Evolutionary conservation across 1,284 basidiomycete genomes (phyloP).

Genomic region (Leccinum griseonigrum): DNA sequence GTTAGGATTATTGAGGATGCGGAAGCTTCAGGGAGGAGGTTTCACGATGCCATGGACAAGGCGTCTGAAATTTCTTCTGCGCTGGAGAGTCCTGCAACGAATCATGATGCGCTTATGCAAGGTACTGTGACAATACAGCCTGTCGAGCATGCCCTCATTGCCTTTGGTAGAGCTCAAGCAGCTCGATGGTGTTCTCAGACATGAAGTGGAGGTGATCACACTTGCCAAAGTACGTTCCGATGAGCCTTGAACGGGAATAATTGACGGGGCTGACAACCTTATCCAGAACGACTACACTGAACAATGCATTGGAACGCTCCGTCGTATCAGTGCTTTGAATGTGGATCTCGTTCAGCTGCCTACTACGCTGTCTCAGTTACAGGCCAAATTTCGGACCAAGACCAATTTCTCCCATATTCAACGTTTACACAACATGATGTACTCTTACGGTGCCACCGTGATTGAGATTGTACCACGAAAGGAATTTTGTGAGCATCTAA

Average conservation of each 20-base stretch:
- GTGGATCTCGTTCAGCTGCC: conserved; percentile 73
- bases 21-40: conserved; percentile 48
- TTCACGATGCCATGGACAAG: conserved; percentile 57
- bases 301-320: conserved; percentile 63
- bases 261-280: neutral
- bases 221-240: conserved; percentile 52
- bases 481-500: conserved; percentile 67
- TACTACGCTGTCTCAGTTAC: conserved; percentile 57
- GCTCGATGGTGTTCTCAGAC: conserved; percentile 56
- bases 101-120: conserved; percentile 52
- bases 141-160: conserved; percentile 1
- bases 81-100: conserved; percentile 55
- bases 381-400: conserved; percentile 67
- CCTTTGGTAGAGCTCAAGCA: conserved; percentile 55
- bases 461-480: conserved; percentile 89
- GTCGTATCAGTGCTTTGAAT: conserved; percentile 74
- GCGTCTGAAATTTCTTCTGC: conserved; percentile 50
- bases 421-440: conserved; percentile 86
- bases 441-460: conserved; percentile 90
- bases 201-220: conserved; percentile 55
- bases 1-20: conserved; percentile 59
- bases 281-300: conserved; percentile 75
- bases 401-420: conserved; percentile 90
- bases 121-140: conserved; percentile 37
- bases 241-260: neutral